phyloP scores from a whole-genome alignment of 208 protist species.

The Leptomonas pyrrhocoris region DNA sequence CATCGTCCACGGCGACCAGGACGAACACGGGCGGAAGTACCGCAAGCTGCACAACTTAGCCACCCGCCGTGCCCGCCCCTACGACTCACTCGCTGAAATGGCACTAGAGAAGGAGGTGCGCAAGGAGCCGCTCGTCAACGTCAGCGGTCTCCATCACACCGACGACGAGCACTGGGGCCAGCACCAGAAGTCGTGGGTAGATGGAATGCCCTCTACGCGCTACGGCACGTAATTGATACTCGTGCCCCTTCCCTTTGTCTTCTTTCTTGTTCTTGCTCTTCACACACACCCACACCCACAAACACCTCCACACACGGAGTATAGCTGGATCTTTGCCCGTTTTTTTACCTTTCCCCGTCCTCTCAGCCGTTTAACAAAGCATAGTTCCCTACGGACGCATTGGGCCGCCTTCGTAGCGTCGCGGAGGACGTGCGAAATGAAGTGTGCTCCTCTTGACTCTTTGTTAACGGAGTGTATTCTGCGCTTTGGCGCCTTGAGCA shows the following conservation, averaged over 20 bases:
- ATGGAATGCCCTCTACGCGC: conserved; percentile 63
- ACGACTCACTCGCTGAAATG: conserved; percentile 75
- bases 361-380: no score
- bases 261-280: neutral
- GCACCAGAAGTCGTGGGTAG: conserved; percentile 50
- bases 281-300: no score
- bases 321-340: no score
- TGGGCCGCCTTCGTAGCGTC: no score
- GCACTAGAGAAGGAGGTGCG: conserved; percentile 80
- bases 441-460: no score
- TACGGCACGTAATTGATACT: conserved; percentile 22
- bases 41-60: conserved; percentile 52
- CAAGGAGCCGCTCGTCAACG: conserved; percentile 62
- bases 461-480: no score
- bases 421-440: no score
- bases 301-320: no score
- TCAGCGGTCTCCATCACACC: conserved; percentile 45
- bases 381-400: no score
- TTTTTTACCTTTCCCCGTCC: no score
- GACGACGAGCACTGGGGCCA: conserved; percentile 68
- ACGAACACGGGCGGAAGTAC: conserved; percentile 84
- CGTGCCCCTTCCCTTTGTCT: neutral
- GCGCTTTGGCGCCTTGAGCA: no score
- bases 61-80: conserved; percentile 53
- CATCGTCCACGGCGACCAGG: conserved; percentile 85